A percentile compares a stretch with the other conserved stretches of the same genome.
Evolutionary conservation across 2,329 filamentous ascomycete species (phyloP).

Genomic region (Stagonosporopsis rhizophila): DNA sequence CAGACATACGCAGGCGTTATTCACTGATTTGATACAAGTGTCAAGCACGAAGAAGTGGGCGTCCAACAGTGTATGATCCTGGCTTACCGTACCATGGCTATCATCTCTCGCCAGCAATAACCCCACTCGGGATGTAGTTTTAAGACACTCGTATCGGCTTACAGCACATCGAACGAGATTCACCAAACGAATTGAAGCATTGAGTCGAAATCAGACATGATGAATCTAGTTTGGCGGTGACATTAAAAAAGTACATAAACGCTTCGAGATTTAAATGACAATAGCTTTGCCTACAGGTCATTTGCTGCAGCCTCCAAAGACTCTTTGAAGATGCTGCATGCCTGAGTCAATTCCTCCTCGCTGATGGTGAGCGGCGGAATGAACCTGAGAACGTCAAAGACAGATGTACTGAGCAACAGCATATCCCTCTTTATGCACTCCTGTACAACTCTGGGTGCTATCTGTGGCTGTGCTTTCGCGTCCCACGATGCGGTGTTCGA

Average conservation of each 20-base stretch:
- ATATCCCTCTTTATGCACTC: slow-evolving; percentile 40
- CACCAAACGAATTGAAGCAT: neutral
- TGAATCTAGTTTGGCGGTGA: neutral
- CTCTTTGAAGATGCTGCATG: slow-evolving; percentile 36
- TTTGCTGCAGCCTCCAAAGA: slow-evolving; percentile 36
- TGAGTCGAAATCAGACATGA: no score
- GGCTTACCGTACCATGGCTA: no score
- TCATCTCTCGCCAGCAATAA: no score
- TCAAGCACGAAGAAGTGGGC: no score
- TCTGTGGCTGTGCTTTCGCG: slow-evolving; percentile 27
- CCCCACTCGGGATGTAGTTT: no score
- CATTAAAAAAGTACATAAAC: neutral
- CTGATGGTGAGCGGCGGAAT: slow-evolving; percentile 40
- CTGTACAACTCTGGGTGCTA: slow-evolving; percentile 38
- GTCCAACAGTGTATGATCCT: no score
- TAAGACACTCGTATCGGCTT: no score
- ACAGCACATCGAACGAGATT: no score
- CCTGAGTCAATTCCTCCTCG: slow-evolving; percentile 35
- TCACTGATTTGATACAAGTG: no score
- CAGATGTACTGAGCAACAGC: slow-evolving; percentile 40
- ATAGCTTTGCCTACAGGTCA: slow-evolving; percentile 23
- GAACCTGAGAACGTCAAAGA: slow-evolving; percentile 40
- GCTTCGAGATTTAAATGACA: neutral
- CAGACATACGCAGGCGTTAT: no score
- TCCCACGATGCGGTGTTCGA: slow-evolving; percentile 28